phyloP scores from a whole-genome alignment of 768 basidiomycete species.

The Russula emetica region DNA sequence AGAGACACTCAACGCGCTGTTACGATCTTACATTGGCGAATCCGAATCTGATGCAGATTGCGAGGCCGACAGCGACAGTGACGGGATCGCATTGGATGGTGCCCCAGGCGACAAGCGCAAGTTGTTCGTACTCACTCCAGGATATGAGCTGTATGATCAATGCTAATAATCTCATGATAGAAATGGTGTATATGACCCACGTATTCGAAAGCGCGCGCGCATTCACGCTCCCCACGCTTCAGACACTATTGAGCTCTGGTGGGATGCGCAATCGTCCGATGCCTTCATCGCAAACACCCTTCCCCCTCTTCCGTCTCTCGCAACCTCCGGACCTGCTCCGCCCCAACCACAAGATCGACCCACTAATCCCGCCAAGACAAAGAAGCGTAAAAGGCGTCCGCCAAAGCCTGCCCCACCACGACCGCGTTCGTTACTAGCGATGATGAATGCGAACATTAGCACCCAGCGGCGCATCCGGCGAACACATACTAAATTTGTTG shows the following conservation, averaged over 20 bases:
- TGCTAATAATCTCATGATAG: slow-evolving; percentile 20
- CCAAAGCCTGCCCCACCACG: slow-evolving; percentile 31
- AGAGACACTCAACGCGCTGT: slow-evolving; percentile 5
- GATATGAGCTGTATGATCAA: not conserved
- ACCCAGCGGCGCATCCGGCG: slow-evolving; percentile 69
- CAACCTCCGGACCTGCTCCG: slow-evolving; percentile 26
- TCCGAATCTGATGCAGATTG: slow-evolving; percentile 29
- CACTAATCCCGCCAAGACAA: slow-evolving; percentile 29
- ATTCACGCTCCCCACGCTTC: slow-evolving; percentile 33
- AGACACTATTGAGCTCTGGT: slow-evolving; percentile 28
- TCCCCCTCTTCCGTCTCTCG: slow-evolving; percentile 26
- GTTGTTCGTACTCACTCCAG: slow-evolving; percentile 35
- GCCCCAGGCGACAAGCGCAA: slow-evolving; percentile 62
- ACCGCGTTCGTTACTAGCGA: slow-evolving; percentile 46
- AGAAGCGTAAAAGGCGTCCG: slow-evolving; percentile 37
- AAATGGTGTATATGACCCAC: slow-evolving; percentile 37
- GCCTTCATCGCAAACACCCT: slow-evolving; percentile 25
- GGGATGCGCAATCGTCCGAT: slow-evolving; percentile 27
- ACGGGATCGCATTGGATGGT: slow-evolving; percentile 32
- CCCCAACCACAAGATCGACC: slow-evolving; percentile 21
- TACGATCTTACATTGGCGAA: slow-evolving; percentile 26
- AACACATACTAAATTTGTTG: slow-evolving; percentile 67
- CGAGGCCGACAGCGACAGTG: slow-evolving; percentile 33
- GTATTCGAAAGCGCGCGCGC: slow-evolving; percentile 62
- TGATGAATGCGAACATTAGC: slow-evolving; percentile 75